Percentiles rank a stretch among this genome's conserved stretches.
Conservation (phyloP, 306 rosid genomes). For the Ceratonia siliqua region DNA sequence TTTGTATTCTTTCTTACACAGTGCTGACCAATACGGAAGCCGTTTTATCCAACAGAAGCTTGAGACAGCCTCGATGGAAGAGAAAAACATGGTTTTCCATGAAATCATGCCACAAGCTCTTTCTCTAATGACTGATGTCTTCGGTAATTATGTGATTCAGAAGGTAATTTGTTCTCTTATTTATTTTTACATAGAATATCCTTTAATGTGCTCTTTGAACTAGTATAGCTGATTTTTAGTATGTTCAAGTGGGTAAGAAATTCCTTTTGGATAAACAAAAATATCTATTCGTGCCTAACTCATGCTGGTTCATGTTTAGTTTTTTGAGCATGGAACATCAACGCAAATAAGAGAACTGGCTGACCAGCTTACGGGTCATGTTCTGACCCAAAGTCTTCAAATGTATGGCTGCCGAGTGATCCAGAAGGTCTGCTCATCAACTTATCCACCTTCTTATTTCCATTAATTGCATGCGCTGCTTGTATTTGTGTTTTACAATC, state of each 20-base stretch:
- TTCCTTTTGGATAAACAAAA: background rate
- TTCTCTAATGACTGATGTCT: conserved; percentile 90
- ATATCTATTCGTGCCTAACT: conserved; percentile 22
- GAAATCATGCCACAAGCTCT: conserved; percentile 96
- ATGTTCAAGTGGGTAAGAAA: conserved; percentile 4
- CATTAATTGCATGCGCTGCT: background rate
- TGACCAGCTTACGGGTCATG: conserved; percentile 80
- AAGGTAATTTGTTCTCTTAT: conserved; percentile 55
- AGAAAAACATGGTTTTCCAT: conserved; percentile 87
- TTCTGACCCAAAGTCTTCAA: conserved; percentile 89
- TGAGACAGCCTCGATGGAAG: conserved; percentile 82
- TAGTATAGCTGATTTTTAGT: background rate
- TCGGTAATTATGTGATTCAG: conserved; percentile 95
- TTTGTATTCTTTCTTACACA: conserved; percentile 37
- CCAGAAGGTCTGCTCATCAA: conserved; percentile 67
- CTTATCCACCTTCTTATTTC: conserved; percentile 26
- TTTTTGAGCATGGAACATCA: conserved; percentile 89
- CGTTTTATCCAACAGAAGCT: conserved; percentile 97
- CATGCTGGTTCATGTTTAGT: conserved; percentile 55
- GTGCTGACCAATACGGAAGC: conserved; percentile 95
- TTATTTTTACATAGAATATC: background rate
- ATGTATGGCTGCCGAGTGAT: conserved; percentile 99
- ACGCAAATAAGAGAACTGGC: conserved; percentile 87
- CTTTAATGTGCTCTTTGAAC: conserved; percentile 14
- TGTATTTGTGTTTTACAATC: conserved; percentile 15